Percentiles rank a stretch among this genome's conserved stretches.
These are phyloP conservation scores for Eucalyptus curtisii DNA, from an alignment of 345 rosid species.

Conservation along the genomic window DNA sequence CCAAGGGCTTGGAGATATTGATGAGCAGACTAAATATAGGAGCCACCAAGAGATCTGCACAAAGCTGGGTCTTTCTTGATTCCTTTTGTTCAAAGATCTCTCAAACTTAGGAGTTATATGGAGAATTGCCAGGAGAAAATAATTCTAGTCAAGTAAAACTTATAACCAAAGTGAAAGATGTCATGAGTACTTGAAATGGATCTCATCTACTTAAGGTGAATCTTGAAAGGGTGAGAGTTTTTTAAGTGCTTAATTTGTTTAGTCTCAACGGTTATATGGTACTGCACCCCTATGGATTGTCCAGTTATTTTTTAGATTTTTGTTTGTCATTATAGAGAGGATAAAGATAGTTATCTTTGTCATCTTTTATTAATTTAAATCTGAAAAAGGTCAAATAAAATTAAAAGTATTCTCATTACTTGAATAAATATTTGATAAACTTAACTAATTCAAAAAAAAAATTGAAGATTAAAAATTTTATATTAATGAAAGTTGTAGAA, in stretches of 20 bases:
- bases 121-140: background rate
- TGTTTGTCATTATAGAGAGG: background rate
- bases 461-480: background rate
- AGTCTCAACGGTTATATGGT: background rate
- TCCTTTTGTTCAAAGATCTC: background rate
- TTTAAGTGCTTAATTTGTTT: background rate
- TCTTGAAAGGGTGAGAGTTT: conserved; percentile 1
- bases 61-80: conserved; percentile 31
- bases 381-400: background rate
- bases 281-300: background rate
- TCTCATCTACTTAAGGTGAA: background rate
- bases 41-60: conserved; percentile 22
- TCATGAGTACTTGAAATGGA: background rate
- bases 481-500: conserved; percentile 1
- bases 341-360: background rate
- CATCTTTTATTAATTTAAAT: background rate
- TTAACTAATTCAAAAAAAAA: background rate
- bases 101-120: background rate
- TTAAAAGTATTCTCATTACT: background rate
- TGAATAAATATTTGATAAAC: background rate
- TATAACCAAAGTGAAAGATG: background rate
- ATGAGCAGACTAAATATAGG: background rate
- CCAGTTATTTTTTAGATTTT: background rate
- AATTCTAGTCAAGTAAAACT: background rate
- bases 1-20: background rate